Base-by-base conservation (phyloP, 1,284 basidiomycete species). In the Psilocybe mexicana region DNA sequence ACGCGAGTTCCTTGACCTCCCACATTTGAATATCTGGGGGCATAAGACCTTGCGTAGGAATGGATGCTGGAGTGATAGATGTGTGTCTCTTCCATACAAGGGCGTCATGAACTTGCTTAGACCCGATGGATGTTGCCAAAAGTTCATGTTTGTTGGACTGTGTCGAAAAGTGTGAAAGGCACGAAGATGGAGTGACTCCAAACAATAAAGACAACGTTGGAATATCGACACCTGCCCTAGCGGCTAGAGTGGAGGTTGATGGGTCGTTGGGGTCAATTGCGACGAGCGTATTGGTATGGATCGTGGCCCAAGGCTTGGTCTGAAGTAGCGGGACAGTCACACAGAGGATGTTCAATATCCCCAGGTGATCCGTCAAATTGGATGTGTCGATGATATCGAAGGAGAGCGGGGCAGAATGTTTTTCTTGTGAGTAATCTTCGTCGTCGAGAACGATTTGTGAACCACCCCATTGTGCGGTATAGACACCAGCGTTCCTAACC, bases 351-450 rank as follows among this genome's bases (percentile, higher is more conserved):
- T 85, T 85, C n/a, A 84, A 57, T 14, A 83, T 66, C 0, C 82
- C 83, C 1, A 80, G 40, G 53, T 80, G 75, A 62, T 84, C 82
- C 12, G 69, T 65, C n/a, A 84, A 59, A 57, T 83, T 83, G 23
- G 82, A 83, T 0, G 83, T 81, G 43, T 85, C 80, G 55, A 85
- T 80, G 45, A 83, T 72, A 50, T 82, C 72, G 70, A 85, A 86
- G 0, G 43, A 54, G 1, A 70, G 64, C 3, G 81, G 79, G 0
- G 78, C 76, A 30, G 58, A 49, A 36, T 49, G 12, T 43, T 57
- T 48, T 23, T 44, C 30, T 18, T 45, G 58, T 42, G 72, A 73
- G 18, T 68, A 63, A 3, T 66, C 62, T 6, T 50, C 48, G 8
- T 55, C 42, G 47, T 63, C 56, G 10, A 67, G 62, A 35, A 43